A percentile compares a stretch with the other conserved stretches of the same genome.
phyloP scores from a whole-genome alignment of 192 early-diverging fungal species.

The Neocallimastix lanati region DNA sequence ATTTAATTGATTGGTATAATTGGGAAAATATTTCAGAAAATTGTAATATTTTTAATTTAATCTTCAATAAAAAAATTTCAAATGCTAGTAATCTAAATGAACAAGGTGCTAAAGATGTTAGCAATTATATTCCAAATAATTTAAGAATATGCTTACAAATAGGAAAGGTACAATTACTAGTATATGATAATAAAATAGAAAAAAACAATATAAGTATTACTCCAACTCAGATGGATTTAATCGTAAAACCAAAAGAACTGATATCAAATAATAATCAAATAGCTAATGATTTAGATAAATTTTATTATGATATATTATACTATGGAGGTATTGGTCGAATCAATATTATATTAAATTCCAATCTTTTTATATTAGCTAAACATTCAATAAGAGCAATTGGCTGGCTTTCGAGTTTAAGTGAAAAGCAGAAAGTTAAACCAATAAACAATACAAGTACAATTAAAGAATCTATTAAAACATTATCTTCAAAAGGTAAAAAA shows the following conservation, averaged over 20 bases:
- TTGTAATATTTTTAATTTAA: background rate
- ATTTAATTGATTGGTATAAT: background rate
- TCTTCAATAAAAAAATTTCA: background rate
- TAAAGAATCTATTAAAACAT: background rate
- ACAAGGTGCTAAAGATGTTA: background rate
- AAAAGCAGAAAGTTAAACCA: background rate
- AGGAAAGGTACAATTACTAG: background rate
- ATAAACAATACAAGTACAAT: background rate
- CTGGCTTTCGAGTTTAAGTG: background rate
- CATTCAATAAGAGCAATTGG: background rate
- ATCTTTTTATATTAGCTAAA: background rate
- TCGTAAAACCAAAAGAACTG: background rate
- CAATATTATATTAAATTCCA: background rate
- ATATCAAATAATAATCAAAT: background rate
- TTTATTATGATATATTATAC: background rate
- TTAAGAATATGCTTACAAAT: background rate
- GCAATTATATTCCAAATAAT: background rate
- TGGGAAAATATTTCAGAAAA: background rate
- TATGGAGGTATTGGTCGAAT: background rate
- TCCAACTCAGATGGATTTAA: background rate
- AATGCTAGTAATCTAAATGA: background rate
- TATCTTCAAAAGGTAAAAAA: background rate
- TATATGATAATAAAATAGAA: background rate
- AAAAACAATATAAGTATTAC: background rate
- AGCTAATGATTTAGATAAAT: background rate